These are phyloP conservation scores for Tetrahymena borealis DNA, from an alignment of 73 alveolate species.

Conservation along the genomic window DNA sequence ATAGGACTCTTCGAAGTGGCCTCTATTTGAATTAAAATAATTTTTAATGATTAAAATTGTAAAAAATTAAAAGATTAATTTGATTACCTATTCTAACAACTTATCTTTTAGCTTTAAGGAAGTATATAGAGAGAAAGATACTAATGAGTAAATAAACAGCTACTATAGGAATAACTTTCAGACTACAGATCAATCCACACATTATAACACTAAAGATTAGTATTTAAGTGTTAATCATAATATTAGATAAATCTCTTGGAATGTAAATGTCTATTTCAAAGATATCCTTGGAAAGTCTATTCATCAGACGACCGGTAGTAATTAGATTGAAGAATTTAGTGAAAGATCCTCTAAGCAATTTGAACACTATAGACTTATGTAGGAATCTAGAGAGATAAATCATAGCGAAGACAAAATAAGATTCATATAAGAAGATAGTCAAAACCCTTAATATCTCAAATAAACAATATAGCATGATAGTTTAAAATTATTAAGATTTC, in stretches of 20 bases:
- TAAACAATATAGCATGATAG: background rate
- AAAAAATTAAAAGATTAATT: background rate
- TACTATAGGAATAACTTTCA: background rate
- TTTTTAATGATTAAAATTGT: too few species aligned
- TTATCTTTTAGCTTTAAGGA: background rate
- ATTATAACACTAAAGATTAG: background rate
- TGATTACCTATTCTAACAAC: slow-evolving; percentile 8
- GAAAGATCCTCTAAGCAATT: slow-evolving; percentile 9
- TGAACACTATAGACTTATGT: background rate
- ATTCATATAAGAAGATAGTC: background rate
- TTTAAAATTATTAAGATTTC: background rate
- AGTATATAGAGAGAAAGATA: background rate
- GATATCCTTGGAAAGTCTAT: slow-evolving; percentile 25
- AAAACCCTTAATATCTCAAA: background rate
- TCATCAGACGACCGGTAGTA: slow-evolving; percentile 16
- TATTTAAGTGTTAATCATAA: background rate
- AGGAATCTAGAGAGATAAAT: background rate
- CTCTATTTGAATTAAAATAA: background rate
- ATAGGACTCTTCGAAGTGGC: slow-evolving; percentile 28
- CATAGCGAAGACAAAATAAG: background rate
- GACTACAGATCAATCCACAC: background rate
- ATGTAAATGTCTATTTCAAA: slow-evolving; percentile 11
- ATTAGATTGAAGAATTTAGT: slow-evolving; percentile 18
- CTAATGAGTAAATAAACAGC: background rate
- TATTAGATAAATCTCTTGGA: background rate